These are phyloP conservation scores for Talinum fruticosum DNA, from an alignment of 148 eudicot genomes.

Conservation along the genomic window DNA sequence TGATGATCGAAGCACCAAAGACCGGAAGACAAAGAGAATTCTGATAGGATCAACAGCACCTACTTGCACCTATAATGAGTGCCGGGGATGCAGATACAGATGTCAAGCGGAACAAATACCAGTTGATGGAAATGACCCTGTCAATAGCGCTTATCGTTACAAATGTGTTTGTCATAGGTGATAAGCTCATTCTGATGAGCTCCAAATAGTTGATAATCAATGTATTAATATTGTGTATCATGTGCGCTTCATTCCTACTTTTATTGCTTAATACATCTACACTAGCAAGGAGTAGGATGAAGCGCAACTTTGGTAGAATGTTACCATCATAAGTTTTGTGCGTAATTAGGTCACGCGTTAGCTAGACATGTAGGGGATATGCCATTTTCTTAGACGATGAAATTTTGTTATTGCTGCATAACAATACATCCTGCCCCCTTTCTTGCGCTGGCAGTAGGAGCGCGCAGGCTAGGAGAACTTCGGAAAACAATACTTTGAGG, in stretches of 20 bases:
- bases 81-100: slow-evolving; percentile 80
- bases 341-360: background rate
- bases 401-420: too few species aligned
- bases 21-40: slow-evolving; percentile 36
- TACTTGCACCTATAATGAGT: slow-evolving; percentile 86
- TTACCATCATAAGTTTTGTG: slow-evolving; percentile 15
- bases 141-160: slow-evolving; percentile 81
- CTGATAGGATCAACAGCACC: slow-evolving; percentile 88
- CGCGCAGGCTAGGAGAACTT: too few species aligned
- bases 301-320: slow-evolving; percentile 6
- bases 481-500: too few species aligned
- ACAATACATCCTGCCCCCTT: too few species aligned
- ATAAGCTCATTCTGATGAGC: background rate
- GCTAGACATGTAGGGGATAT: background rate
- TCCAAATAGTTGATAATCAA: background rate
- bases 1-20: background rate
- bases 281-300: slow-evolving; percentile 28
- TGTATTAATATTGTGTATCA: background rate
- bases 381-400: background rate
- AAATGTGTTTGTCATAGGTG: slow-evolving; percentile 83
- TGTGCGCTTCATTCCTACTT: slow-evolving; percentile 25
- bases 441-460: too few species aligned
- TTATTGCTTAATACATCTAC: slow-evolving; percentile 14
- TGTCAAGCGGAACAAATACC: slow-evolving; percentile 96
- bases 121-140: slow-evolving; percentile 89